Percentiles rank a stretch among this genome's conserved stretches.
Evolutionary conservation across 176 grass and related monocot genomes (phyloP).

Genomic region (Panicum miliaceum): DNA sequence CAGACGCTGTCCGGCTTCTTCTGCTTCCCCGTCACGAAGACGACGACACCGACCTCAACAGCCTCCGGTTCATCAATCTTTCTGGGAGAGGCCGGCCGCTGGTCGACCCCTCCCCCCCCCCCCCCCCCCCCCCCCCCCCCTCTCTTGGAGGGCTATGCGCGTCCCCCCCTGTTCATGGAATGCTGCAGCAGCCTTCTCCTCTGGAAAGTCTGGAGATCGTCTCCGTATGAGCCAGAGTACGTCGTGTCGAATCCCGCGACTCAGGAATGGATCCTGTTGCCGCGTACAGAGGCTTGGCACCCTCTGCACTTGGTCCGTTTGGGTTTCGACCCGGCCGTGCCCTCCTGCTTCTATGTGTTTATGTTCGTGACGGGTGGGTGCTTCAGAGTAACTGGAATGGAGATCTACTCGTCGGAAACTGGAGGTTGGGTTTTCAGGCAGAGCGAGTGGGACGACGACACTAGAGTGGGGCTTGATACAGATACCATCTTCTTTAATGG

Average conservation of each 20-base stretch:
- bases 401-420: conserved; percentile 24
- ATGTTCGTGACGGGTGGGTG: background rate
- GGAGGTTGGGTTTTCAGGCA: conserved; percentile 19
- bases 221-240: background rate
- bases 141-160: background rate
- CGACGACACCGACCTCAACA: background rate
- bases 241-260: background rate
- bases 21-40: background rate
- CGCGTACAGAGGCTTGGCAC: background rate
- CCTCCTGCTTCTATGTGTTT: conserved; percentile 30
- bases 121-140: background rate
- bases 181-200: background rate
- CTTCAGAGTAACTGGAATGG: background rate
- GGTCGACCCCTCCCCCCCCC: background rate
- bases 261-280: background rate
- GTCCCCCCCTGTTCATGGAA: background rate
- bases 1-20: background rate
- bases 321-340: conserved; percentile 18
- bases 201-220: background rate
- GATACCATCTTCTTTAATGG: conserved; percentile 1
- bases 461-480: background rate
- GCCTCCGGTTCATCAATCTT: background rate
- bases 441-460: background rate
- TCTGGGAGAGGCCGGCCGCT: background rate
- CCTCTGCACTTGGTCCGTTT: background rate